Base-by-base conservation (phyloP, 352 stramenopile species). In the Globisporangium parvum region DNA sequence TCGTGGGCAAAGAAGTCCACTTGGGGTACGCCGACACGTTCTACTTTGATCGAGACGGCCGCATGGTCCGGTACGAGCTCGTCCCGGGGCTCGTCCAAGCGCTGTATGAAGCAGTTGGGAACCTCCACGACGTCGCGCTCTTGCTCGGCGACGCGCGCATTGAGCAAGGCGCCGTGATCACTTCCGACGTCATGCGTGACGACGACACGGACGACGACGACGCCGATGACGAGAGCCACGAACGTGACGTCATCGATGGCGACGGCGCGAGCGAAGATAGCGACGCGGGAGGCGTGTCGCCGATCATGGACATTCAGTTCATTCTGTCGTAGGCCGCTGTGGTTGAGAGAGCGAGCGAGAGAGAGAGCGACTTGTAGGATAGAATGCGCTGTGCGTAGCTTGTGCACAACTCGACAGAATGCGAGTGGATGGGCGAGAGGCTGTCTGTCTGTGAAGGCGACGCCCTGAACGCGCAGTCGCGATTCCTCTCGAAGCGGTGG, bases 1-100 rank as follows among this genome's bases (percentile, higher is more conserved):
- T 88, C 2, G 54, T 88, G 23, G 73, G 72, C n/a, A 60, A 63
- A 33, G 55, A 80, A 39, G 45, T 85, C 17, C 61, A 71, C 12
- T 60, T 80, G 28, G 65, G 56, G 37, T 85, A 69, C 58, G 66
- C 47, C 35, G 69, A 70, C 33, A 46, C 65, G n/a, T 77, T 80
- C 44, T 70, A 71, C 57, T 82, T 85, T 21, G 69, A 65, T 24
- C 54, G 33, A 8, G 40, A 57, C 11, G 61, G 58, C 41, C 74
- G 64, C 23, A 61, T 76, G 45, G 59, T 70, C 20, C 47, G 51
- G 9, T 67, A 69, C 42, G 65, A 72, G 44, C 59, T 75, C 41
- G 62, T 70, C 23, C 63, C 66, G 0, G 70, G 82, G 41, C 61
- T 77, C 23, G 58, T 83, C 1, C 35, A 53, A 8, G 72, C 61